Evolutionary conservation across 768 basidiomycete genomes (phyloP).

Genomic region (Kwoniella sp.): DNA sequence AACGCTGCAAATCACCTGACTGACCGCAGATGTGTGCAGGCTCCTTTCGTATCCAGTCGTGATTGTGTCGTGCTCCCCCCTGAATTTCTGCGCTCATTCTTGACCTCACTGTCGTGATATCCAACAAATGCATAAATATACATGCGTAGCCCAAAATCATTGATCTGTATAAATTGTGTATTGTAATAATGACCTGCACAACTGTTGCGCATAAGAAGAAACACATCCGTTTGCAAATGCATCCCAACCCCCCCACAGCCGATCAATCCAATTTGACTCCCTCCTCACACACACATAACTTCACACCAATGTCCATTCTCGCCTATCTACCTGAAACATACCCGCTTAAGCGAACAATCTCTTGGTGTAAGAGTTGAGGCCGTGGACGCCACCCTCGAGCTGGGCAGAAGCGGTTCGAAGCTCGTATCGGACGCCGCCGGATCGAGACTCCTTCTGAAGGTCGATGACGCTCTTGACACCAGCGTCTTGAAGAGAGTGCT

Average conservation of each 20-base stretch:
- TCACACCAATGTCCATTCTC: background rate
- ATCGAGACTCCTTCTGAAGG: conserved; percentile 67
- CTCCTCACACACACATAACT: too few species aligned
- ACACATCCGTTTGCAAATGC: too few species aligned
- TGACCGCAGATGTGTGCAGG: too few species aligned
- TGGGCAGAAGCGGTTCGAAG: conserved; percentile 91
- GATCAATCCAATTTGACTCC: too few species aligned
- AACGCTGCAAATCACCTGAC: too few species aligned
- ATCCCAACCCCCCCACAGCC: too few species aligned
- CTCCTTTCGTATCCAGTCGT: too few species aligned
- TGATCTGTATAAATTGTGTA: background rate
- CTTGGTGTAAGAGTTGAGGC: conserved; percentile 81
- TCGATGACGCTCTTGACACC: conserved; percentile 69
- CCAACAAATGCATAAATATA: conserved; percentile 9
- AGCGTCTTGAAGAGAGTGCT: conserved; percentile 93
- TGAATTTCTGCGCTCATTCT: too few species aligned
- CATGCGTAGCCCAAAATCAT: conserved; percentile 9
- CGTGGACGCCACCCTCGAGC: conserved; percentile 93
- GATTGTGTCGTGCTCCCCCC: too few species aligned
- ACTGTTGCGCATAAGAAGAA: background rate
- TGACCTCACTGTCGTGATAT: too few species aligned
- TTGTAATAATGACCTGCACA: background rate
- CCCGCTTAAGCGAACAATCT: conserved; percentile 49
- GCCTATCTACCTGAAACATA: background rate
- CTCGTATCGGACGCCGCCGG: conserved; percentile 80